Evolutionary conservation across 208 protist species (phyloP), one percentile per base, ranked within the genome.

Genomic region (Crithidia thermophila): DNA sequence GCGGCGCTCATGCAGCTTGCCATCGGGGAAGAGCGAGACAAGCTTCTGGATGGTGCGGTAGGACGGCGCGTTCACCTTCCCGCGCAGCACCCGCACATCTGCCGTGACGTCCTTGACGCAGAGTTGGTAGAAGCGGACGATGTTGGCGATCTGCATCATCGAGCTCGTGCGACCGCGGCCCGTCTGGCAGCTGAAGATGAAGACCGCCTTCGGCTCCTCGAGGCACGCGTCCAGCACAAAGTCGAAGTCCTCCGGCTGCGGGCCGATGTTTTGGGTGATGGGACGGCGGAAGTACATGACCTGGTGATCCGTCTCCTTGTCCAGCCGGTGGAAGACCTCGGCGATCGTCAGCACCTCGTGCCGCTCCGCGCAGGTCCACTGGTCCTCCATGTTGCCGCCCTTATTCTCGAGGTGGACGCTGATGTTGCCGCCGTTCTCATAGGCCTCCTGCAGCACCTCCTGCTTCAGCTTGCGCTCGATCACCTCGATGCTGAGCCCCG

Each of bases 31-130:
- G n/a, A 95, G 74, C 11, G 90, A 93, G 47, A 95, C 80, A 25
- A 95, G 75, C 72, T 93, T 93, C 58, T 92, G 88, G 25, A 95
- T 93, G 2, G 90, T 95, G 40, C 85, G 82, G 66, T 91, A 95
- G 14, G 77, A 72, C 36, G 84, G 79, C 31, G 50, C 75, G 23
- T 62, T 77, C 18, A 61, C 68, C 31, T 75, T 80, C 34, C 77
- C 78, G 11, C 79, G 77, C 65, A 95, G 71, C 67, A 95, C 68
- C 14, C 79, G 77, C 36, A 88, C 67, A 80, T 95, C 87, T 3
- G 77, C 72, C 21, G 77, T 62, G 23, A 88, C 83, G 59, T 95
- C 90, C 60, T 89, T 85, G 28, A 75, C 72, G 67, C 84, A 94
- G 23, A 85, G 36, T 72, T 94, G 90, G 61, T 95, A 95, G 61